Base-by-base conservation (phyloP, 2,329 filamentous ascomycete genomes). In the Pseudocercospora cruenta region DNA sequence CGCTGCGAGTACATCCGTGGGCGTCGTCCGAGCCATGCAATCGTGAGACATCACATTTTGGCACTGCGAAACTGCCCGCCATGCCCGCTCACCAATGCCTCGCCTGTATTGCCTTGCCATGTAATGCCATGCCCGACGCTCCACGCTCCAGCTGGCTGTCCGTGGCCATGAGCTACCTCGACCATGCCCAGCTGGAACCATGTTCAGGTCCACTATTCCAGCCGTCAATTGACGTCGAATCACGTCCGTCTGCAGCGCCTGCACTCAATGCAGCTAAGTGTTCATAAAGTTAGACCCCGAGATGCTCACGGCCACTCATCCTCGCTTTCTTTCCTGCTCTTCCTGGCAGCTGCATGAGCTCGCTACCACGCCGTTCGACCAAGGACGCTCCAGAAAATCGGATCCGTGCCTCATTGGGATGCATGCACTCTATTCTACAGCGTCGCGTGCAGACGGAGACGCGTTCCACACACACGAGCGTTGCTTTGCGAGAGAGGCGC, bases 171-270 rank as follows among this genome's bases (percentile, higher is more conserved):
- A 61, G 24, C 43, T 22, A 33, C 59, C 62, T 33, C 19, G 45
- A 54, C 66, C 55, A 65, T 65, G 59, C 45, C 64, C 31, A 62
- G 61, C 66, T 59, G 54, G 47, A 53, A 64, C 62, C 43, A 31
- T 60, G 62, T 61, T 51, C 51, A 65, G 67, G 61, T 61, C 66
- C 68, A 69, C 65, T 53, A 55, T 64, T 54, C 26, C 62, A 31
- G 62, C 59, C 59, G 66, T 58, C 66, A 53, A 31, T 67, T 39
- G 49, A 59, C 64, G 65, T 64, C 69, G 67, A 71, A 71, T 71
- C 69, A 71, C 62, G 62, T 51, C 45, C 36, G 58, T 31, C 57
- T 10, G 49, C 54, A 22, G 49, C 54, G 58, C 54, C 60, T 59
- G 28, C 55, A 55, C 51, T 62, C 26, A 58, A 60, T 69, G 68